phyloP scores from a whole-genome alignment of 2,329 filamentous ascomycete species.

The Colletotrichum endophyticum region DNA sequence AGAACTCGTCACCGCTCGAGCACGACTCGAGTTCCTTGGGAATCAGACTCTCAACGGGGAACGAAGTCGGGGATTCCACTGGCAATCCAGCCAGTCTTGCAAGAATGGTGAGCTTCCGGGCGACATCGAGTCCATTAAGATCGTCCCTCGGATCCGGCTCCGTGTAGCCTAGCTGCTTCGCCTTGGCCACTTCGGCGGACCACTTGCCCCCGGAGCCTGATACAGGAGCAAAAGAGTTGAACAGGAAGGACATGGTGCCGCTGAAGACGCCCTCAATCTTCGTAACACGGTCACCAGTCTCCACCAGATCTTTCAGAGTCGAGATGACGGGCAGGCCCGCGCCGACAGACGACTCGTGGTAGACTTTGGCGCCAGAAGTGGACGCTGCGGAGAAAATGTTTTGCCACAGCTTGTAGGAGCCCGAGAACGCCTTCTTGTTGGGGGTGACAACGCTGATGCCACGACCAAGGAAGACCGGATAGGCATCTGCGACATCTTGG shows the following conservation, averaged over 20 bases:
- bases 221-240: conserved; percentile 93
- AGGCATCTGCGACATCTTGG: conserved; percentile 80
- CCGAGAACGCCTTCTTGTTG: conserved; percentile 98
- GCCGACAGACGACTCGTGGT: conserved; percentile 94
- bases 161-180: conserved; percentile 91
- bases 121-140: conserved; percentile 87
- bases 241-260: conserved; percentile 96
- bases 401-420: conserved; percentile 80
- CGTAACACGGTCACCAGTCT: conserved; percentile 89
- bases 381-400: conserved; percentile 81
- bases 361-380: conserved; percentile 78
- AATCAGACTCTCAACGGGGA: conserved; percentile 94
- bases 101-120: conserved; percentile 94
- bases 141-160: conserved; percentile 89
- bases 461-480: conserved; percentile 79
- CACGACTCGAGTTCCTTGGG: conserved; percentile 83
- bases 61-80: conserved; percentile 82
- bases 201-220: conserved; percentile 79
- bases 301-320: conserved; percentile 90
- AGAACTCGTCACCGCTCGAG: conserved; percentile 82
- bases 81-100: conserved; percentile 83
- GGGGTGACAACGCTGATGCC: conserved; percentile 94
- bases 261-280: conserved; percentile 98
- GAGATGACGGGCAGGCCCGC: conserved; percentile 93
- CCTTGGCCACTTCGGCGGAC: conserved; percentile 89